Evolutionary conservation across 2,329 filamentous ascomycete species (phyloP), one percentile per base, ranked within the genome.

Genomic region (Fusarium metavorans): DNA sequence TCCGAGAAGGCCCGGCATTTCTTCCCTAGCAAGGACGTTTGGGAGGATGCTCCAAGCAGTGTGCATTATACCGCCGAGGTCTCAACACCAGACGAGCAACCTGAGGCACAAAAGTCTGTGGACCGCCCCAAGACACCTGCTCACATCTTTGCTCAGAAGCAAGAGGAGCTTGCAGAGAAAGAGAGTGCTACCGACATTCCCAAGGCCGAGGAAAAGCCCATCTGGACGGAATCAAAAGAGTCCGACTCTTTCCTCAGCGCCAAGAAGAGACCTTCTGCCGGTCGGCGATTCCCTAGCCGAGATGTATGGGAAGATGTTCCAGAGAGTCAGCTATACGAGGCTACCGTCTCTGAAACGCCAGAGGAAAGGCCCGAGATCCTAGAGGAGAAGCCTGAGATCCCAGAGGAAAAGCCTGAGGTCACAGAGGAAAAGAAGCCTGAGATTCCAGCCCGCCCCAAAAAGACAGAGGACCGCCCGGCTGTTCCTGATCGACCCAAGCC

Each of bases 251-350:
- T 79, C 58, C 83, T 92, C 18, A 83, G 88, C 56, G 87, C 89
- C 45, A 84, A 62, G 45, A 71, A 83, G 14, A 86, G 92, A 25
- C 89, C 92, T 6, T 86, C 85, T 18, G 80, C 89, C 76, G 87
- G 91, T 67, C 91, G 92, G 61, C 91, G 95, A 14, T 98, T 98
- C 82, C 96, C 96, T 0, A 98, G 95, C 81, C 91, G 92, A 64
- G 96, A 98, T 83, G 91, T 98, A 48, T 98, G 96, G 96, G 96
- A 98, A 84, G 96, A 98, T 81, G 92, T 90, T 0, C 96, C 96
- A 2, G 95, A 97, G 77, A 96, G 94, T 78, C 89, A 94, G 67
- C 89, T 93, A 73, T 88, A 97, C 23, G 91, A 95, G 78, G 93
- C 95, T 0, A 95, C 93, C 1, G 92, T 97, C 79, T 82, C 75